A percentile compares a stretch with the other conserved stretches of the same genome.
Conservation (phyloP, 1,284 basidiomycete species). For the Abortiporus biennis region DNA sequence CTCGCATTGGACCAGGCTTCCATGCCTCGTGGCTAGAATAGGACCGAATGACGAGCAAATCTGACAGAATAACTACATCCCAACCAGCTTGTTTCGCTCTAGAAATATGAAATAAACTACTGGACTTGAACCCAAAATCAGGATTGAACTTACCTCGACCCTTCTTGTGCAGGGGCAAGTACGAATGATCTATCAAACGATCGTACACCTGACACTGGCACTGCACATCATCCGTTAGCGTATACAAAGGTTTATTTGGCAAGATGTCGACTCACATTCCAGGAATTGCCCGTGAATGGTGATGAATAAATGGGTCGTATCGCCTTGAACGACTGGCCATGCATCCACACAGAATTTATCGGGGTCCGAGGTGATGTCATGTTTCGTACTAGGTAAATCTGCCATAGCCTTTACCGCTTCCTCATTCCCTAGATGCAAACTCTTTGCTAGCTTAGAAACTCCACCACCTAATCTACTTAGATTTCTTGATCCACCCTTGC, state of each 20-base stretch:
- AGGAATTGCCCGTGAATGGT: conserved; percentile 89
- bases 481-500: conserved; percentile 67
- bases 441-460: conserved; percentile 58
- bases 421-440: conserved; percentile 71
- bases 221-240: conserved; percentile 11
- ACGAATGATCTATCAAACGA: conserved; percentile 95
- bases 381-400: conserved; percentile 72
- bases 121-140: conserved; percentile 3
- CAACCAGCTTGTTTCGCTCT: conserved; percentile 82
- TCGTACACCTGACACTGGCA: conserved; percentile 53
- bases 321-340: conserved; percentile 69
- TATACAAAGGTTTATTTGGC: conserved; percentile 2
- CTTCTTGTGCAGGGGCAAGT: conserved; percentile 74
- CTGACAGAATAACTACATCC: conserved; percentile 87
- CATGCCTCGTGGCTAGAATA: conserved; percentile 83
- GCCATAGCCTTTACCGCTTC: conserved; percentile 57
- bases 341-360: conserved; percentile 89
- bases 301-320: conserved; percentile 63
- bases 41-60: conserved; percentile 78
- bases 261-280: conserved; percentile 65
- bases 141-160: conserved; percentile 59
- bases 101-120: conserved; percentile 10
- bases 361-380: conserved; percentile 66
- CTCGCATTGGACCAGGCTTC: conserved; percentile 63
- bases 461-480: conserved; percentile 59